Percentiles rank a stretch among this genome's conserved stretches.
These are phyloP conservation scores for Psidium guajava DNA, from an alignment of 345 rosid genomes.

Conservation along the genomic window DNA sequence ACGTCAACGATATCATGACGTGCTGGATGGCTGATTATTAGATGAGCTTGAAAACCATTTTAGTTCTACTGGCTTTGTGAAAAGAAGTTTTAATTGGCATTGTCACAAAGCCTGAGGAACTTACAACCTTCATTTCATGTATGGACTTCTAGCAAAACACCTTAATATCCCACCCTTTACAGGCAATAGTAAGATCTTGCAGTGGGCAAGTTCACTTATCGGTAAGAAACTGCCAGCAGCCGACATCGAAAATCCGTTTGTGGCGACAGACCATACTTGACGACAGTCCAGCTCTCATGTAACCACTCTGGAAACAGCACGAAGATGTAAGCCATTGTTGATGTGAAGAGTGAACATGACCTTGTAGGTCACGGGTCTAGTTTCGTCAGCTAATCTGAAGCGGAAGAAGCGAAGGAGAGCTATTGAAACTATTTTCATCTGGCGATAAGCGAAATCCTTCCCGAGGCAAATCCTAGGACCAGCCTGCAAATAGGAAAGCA, in stretches of 20 bases:
- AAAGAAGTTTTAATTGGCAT: not conserved
- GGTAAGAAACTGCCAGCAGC: not conserved
- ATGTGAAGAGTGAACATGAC: slow-evolving; percentile 70
- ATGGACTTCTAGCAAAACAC: not conserved
- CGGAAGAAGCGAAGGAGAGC: slow-evolving; percentile 52
- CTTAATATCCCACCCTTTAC: not conserved
- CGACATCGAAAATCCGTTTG: not conserved
- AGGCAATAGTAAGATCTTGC: not conserved
- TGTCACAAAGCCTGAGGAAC: not conserved
- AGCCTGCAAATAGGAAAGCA: slow-evolving; percentile 27
- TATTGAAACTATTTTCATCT: slow-evolving; percentile 64
- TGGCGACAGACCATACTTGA: not conserved
- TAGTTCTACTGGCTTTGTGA: not conserved
- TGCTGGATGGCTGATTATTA: not conserved
- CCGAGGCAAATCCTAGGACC: slow-evolving; percentile 84
- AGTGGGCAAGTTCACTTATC: not conserved
- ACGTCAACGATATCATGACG: not conserved
- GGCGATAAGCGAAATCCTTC: slow-evolving; percentile 63
- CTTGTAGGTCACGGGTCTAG: slow-evolving; percentile 22
- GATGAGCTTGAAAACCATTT: not conserved
- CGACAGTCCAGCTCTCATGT: not conserved
- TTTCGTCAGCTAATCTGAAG: slow-evolving; percentile 44
- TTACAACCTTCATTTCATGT: not conserved
- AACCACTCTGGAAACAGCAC: slow-evolving; percentile 20
- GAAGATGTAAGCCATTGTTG: slow-evolving; percentile 33